Conservation (phyloP, 2,329 filamentous ascomycete species). For the Exophiala bonariae region DNA sequence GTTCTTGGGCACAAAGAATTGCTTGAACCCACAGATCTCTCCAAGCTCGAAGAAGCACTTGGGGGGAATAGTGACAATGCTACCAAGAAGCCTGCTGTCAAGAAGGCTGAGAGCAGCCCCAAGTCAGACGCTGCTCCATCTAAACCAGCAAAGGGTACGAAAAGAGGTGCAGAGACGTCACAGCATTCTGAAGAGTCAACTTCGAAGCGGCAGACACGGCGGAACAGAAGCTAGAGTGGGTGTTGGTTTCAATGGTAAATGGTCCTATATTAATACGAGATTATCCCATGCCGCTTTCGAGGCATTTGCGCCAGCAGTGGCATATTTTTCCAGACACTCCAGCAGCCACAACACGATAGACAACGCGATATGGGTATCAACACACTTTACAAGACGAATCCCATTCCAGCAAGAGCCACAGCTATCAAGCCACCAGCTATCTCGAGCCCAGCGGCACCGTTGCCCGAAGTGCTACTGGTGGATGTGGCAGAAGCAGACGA, state of each 20-base stretch:
- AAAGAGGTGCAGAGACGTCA: constrained; percentile 4
- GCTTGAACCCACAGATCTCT: constrained; percentile 13
- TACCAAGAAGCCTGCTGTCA: not conserved
- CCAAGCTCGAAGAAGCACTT: constrained; percentile 11
- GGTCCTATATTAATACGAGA: not conserved
- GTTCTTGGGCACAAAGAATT: constrained; percentile 24
- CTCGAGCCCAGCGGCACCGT: constrained; percentile 19
- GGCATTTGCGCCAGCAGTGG: not conserved
- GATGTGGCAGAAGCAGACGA: constrained; percentile 27
- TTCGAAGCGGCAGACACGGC: constrained; percentile 16
- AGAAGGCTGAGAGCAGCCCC: not conserved
- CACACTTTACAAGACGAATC: constrained; percentile 11
- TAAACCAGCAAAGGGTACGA: constrained; percentile 1
- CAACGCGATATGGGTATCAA: not conserved
- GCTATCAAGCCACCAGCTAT: constrained; percentile 31
- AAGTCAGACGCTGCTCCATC: not conserved
- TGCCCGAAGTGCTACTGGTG: constrained; percentile 17
- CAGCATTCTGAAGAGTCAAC: not conserved
- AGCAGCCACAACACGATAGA: not conserved
- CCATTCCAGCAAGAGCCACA: constrained; percentile 24
- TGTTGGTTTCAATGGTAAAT: not conserved
- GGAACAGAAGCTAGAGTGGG: constrained; percentile 4
- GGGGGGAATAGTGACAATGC: not conserved
- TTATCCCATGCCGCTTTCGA: not conserved
- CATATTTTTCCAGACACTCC: not conserved